Conservation (phyloP, 345 rosid genomes). For the Lagerstroemia speciosa region DNA sequence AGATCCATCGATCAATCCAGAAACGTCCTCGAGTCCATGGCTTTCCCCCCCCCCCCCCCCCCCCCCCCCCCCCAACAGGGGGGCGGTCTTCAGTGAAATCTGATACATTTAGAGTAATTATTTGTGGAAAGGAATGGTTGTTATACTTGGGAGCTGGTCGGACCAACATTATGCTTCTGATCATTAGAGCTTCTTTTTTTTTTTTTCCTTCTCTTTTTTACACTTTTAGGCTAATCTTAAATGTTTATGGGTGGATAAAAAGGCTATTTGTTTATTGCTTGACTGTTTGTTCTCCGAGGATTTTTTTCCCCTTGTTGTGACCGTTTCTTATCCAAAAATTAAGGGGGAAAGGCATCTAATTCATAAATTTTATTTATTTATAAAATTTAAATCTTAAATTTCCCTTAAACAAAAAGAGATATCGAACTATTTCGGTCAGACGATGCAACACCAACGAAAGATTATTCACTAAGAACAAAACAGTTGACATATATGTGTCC, state of each 20-base stretch:
- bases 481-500: too few species aligned
- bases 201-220: background rate
- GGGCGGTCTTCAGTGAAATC: constrained; percentile 37
- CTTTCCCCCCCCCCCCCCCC: background rate
- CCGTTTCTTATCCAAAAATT: background rate
- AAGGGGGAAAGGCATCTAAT: background rate
- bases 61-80: constrained; percentile 13
- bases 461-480: too few species aligned
- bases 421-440: too few species aligned
- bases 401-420: too few species aligned
- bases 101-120: constrained; percentile 38
- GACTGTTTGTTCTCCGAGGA: background rate
- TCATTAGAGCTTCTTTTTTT: background rate
- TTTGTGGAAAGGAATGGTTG: constrained; percentile 34
- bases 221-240: constrained; percentile 2
- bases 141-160: constrained; percentile 13
- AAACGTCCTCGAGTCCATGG: background rate
- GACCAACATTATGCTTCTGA: background rate
- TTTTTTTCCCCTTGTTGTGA: too few species aligned
- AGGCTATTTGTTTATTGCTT: background rate
- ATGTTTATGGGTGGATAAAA: background rate
- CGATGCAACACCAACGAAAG: too few species aligned
- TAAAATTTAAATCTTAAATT: too few species aligned
- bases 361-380: too few species aligned
- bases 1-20: background rate